Percentiles rank a stretch among this genome's conserved stretches.
phyloP scores from a whole-genome alignment of 2,329 filamentous ascomycete genomes.

The Fusarium kyushuense region DNA sequence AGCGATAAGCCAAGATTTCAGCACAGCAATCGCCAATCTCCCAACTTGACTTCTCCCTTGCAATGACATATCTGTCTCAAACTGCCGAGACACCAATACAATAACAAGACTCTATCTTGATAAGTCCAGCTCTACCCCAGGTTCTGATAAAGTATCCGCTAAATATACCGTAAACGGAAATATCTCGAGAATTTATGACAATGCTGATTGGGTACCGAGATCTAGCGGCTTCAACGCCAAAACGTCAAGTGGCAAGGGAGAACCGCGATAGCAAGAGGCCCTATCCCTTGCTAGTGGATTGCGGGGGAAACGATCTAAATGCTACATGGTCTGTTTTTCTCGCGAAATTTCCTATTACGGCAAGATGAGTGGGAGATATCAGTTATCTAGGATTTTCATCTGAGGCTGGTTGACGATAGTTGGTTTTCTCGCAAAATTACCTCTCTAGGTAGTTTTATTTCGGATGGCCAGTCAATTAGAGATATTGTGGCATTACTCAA shows the following conservation, averaged over 20 bases:
- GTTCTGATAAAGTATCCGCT: slow-evolving; percentile 4
- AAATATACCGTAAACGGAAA: not conserved
- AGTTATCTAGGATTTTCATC: not conserved
- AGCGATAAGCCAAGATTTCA: not conserved
- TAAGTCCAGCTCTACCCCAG: slow-evolving; percentile 26
- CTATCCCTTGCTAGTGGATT: not conserved
- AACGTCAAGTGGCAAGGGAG: not conserved
- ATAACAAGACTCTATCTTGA: slow-evolving; percentile 7
- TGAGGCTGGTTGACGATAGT: not conserved
- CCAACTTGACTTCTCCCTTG: no score
- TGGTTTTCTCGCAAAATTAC: slow-evolving; percentile 11
- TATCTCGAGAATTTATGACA: not conserved
- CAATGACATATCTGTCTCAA: not conserved
- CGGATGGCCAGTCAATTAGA: accelerated
- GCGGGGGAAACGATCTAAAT: slow-evolving; percentile 15
- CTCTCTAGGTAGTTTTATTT: not conserved
- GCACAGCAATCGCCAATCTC: not conserved
- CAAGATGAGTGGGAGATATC: not conserved
- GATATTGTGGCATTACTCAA: not conserved
- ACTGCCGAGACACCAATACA: slow-evolving; percentile 8
- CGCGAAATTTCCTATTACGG: not conserved
- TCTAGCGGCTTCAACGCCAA: not conserved
- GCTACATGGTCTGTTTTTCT: not conserved
- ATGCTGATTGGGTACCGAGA: not conserved
- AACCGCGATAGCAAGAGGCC: not conserved